Evolutionary conservation across 495 filamentous ascomycete species (phyloP).

Genomic region (Penicillium steckii): DNA sequence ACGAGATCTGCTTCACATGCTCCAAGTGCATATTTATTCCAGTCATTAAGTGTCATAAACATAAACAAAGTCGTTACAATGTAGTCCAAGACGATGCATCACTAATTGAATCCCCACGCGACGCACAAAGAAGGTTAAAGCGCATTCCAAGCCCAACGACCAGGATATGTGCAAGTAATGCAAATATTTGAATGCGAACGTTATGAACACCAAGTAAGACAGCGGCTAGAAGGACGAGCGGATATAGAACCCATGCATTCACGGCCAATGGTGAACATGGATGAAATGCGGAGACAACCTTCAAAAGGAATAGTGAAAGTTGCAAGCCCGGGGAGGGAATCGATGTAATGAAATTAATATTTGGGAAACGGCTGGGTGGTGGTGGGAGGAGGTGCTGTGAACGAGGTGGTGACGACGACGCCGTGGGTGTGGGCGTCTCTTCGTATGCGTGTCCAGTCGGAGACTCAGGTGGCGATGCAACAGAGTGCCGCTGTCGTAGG

Average conservation of each 20-base stretch:
- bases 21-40: too few species aligned
- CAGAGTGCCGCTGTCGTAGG: conserved; percentile 33
- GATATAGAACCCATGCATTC: conserved; percentile 58
- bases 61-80: not conserved
- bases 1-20: too few species aligned
- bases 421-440: conserved; percentile 17
- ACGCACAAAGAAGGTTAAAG: conserved; percentile 35
- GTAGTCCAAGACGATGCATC: not conserved
- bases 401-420: conserved; percentile 10
- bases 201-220: conserved; percentile 44
- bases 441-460: conserved; percentile 20
- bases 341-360: conserved; percentile 21
- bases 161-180: conserved; percentile 30
- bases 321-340: conserved; percentile 31
- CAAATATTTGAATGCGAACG: conserved; percentile 23
- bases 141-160: conserved; percentile 32
- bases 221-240: conserved; percentile 57
- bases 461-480: conserved; percentile 21
- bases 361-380: conserved; percentile 32
- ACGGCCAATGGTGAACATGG: conserved; percentile 63
- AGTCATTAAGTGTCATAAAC: too few species aligned
- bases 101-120: conserved; percentile 14
- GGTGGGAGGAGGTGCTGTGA: conserved; percentile 60
- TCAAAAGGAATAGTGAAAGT: conserved; percentile 52
- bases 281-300: conserved; percentile 52